Conservation (phyloP, 495 filamentous ascomycete genomes). For the Cladorrhinum samala region DNA sequence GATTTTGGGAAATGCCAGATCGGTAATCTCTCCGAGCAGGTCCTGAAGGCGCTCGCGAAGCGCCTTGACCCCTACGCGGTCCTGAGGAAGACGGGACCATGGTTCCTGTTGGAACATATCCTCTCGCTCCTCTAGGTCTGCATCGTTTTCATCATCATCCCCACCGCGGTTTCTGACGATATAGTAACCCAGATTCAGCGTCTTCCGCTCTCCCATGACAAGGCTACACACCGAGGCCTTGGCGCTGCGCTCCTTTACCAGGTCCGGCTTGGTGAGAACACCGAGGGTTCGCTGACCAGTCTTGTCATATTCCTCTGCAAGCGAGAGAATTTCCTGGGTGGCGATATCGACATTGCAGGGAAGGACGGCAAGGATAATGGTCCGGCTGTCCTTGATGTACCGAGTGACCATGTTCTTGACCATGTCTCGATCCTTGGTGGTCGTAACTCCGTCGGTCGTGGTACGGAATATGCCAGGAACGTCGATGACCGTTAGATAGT, state of each 20-base stretch:
- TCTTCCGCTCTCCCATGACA: slow-evolving; percentile 36
- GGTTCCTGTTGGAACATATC: slow-evolving; percentile 19
- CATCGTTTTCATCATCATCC: slow-evolving; percentile 5
- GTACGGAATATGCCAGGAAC: slow-evolving; percentile 19
- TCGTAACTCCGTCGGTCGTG: slow-evolving; percentile 2
- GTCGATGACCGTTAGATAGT: slow-evolving; percentile 20
- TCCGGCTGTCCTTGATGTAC: slow-evolving; percentile 49
- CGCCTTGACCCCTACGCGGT: slow-evolving; percentile 43
- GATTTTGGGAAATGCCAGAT: slow-evolving; percentile 43
- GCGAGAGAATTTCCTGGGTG: slow-evolving; percentile 53
- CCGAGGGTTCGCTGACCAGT: slow-evolving; percentile 49
- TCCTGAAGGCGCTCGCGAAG: slow-evolving; percentile 36
- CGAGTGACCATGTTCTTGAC: slow-evolving; percentile 43
- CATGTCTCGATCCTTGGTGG: slow-evolving; percentile 32
- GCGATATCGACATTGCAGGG: slow-evolving; percentile 56
- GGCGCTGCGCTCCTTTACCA: slow-evolving; percentile 44
- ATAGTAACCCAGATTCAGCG: slow-evolving; percentile 48
- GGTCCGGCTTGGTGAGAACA: slow-evolving; percentile 57
- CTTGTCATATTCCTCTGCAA: slow-evolving; percentile 46
- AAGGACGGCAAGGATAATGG: slow-evolving; percentile 54
- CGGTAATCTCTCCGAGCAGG: slow-evolving; percentile 36
- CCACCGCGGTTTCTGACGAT: slow-evolving; percentile 50
- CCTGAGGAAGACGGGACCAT: slow-evolving; percentile 40
- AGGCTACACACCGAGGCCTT: slow-evolving; percentile 38
- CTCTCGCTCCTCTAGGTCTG: slow-evolving; percentile 22